Evolutionary conservation across 2,329 filamentous ascomycete species (phyloP).

Genomic region (Pseudofabraea citricarpa): DNA sequence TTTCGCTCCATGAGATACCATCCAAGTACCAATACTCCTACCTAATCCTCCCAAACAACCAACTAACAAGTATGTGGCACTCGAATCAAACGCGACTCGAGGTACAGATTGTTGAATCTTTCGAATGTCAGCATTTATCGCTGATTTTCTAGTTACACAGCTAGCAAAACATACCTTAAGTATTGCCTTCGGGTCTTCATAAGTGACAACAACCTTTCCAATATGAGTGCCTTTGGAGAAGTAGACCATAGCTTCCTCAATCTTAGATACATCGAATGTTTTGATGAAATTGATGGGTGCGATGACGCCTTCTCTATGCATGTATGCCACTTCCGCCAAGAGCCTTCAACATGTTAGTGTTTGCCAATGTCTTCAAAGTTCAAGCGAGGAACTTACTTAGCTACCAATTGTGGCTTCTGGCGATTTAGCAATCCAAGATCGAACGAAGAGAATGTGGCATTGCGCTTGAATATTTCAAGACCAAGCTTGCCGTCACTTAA

Average conservation of each 20-base stretch:
- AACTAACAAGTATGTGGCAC: too few relatives aligned
- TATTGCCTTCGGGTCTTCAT: not conserved
- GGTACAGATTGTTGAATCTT: too few relatives aligned
- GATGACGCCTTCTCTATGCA: not conserved
- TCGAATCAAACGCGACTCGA: too few relatives aligned
- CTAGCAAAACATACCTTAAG: too few relatives aligned
- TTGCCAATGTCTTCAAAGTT: too few relatives aligned
- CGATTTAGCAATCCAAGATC: constrained; percentile 1
- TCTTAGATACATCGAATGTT: not conserved
- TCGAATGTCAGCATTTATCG: too few relatives aligned
- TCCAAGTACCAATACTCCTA: too few relatives aligned
- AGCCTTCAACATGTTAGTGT: too few relatives aligned
- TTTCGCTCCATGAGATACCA: too few relatives aligned
- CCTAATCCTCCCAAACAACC: too few relatives aligned
- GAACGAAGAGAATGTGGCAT: constrained; percentile 1
- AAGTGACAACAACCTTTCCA: not conserved
- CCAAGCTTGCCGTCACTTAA: not conserved
- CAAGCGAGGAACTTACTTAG: too few relatives aligned
- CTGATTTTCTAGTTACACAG: too few relatives aligned
- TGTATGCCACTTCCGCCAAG: not conserved
- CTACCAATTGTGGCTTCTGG: not conserved
- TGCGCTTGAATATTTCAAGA: constrained; percentile 1
- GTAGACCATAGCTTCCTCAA: not conserved
- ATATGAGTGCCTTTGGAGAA: not conserved
- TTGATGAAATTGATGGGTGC: not conserved